Evolutionary conservation across 768 basidiomycete species (phyloP), one percentile per base, ranked within the genome.

Genomic region (Pleurotus salmoneostramineus): DNA sequence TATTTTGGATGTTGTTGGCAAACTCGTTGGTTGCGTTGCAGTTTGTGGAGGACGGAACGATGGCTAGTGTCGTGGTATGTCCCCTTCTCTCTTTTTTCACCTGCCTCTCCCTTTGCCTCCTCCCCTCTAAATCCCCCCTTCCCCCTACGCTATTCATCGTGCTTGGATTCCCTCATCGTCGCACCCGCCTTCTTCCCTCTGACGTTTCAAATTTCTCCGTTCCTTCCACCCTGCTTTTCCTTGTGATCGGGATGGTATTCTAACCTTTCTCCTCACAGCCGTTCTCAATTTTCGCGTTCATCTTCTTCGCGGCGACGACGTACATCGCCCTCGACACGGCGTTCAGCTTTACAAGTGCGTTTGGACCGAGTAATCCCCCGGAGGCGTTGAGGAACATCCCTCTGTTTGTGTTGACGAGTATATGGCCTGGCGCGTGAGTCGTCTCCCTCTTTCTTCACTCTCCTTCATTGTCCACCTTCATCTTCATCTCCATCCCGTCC

Each of bases 291-390:
- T 68, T 92, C 62, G 62, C 78, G 0, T 4, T 82, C 31, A 74
- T 81, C 10, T 78, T 92, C 62, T 88, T 95, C 67, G 83, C 77
- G 5, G 81, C 84, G 2, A 89, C 91, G 0, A 79, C 82, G 3
- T 98, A 96, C 71, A 88, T 98, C 69, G 82, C 88, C 0, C 81
- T 97, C 61, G 95, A 98, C 66, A 81, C 88, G 42, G 91, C 78
- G 0, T 74, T 95, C 6, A 71, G 78, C n/a, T 75, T 91, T 59
- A 89, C 91, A 0, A 60, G 67, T 11, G 75, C 81, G 37, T 81
- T 89, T 40, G 84, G 85, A 5, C 79, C 83, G 2, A 82, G 85
- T 0, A 74, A 73, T 40, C 86, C 89, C 0, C 83, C 83, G 1
- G 59, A 73, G 7, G 63, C 76, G 0, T 77, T 96, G 17, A 73